Base-by-base conservation (phyloP, 2,329 filamentous ascomycete genomes). In the Nigrospora osmanthi region DNA sequence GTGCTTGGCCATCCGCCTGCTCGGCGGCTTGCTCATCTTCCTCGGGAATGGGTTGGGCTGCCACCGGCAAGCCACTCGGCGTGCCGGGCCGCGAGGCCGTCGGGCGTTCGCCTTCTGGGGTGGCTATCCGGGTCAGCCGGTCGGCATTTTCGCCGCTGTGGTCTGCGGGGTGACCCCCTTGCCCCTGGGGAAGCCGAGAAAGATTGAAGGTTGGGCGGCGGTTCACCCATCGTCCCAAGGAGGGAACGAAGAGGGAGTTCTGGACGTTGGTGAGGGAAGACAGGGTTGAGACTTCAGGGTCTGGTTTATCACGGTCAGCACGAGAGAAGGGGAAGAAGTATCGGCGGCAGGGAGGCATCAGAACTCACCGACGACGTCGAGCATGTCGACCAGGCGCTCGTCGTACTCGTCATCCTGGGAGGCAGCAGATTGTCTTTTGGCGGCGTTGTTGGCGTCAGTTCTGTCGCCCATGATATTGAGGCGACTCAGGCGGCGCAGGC, bases 221-320 rank as follows among this genome's bases (percentile, higher is more conserved):
- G 57, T 94, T 93, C 41, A 94, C 54, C 54, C 80, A 81, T 47
- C 73, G 70, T 35, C 88, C 88, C n/a, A 94, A 71, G 52, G 89
- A 83, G 0, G 89, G 89, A 2, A 94, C 70, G 63, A 94, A 94
- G 11, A 95, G 78, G 0, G 88, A 93, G 60, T 95, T 95, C 57
- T 94, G 88, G 16, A 95, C 83, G 56, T 95, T 95, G 37, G 87
- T 94, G 11, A 94, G 75, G 13, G 87, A 91, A 0, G 87, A 88
- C 4, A 95, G 69, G 0, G 88, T 88, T 33, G 87, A 81, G 4
- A 95, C 82, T 66, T 94, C 87, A 36, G 88, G 87, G 55, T 94
- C 88, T 89, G 51, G 13, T 10, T 11, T 28, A 10, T 6, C 28
- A 12, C 23, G 40, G 4, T 9, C 3, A 30, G 31, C 15, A 10